These are phyloP conservation scores for Aspergillus brasiliensis DNA, from an alignment of 2,329 filamentous ascomycete species.

Conservation along the genomic window DNA sequence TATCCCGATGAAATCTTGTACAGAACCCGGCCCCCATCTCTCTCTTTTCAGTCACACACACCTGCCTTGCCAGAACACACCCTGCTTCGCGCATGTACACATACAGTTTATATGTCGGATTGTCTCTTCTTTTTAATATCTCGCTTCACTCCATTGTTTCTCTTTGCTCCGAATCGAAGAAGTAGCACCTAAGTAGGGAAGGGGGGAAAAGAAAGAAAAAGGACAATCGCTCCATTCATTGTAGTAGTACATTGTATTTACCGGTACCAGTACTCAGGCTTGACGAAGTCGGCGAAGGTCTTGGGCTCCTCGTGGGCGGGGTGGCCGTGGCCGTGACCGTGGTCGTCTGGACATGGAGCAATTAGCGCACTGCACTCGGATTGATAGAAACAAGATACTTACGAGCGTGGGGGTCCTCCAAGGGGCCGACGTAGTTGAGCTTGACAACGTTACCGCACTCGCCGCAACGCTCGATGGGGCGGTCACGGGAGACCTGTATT, in stretches of 20 bases:
- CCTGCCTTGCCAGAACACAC: too few relatives aligned
- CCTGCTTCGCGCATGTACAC: not conserved
- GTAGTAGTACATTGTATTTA: slow-evolving; percentile 34
- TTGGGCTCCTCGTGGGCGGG: slow-evolving; percentile 77
- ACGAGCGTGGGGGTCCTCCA: slow-evolving; percentile 69
- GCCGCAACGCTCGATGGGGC: slow-evolving; percentile 90
- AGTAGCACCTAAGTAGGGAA: not conserved
- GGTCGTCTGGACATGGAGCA: slow-evolving; percentile 36
- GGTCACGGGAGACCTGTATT: slow-evolving; percentile 75
- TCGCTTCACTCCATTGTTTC: not conserved
- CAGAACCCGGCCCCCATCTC: not conserved
- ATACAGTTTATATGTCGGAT: not conserved
- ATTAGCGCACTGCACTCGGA: slow-evolving; percentile 12
- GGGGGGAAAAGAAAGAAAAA: not conserved
- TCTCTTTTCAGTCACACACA: not conserved
- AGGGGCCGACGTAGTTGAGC: slow-evolving; percentile 92
- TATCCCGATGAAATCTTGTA: not conserved
- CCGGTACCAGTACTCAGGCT: slow-evolving; percentile 86
- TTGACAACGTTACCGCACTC: slow-evolving; percentile 97
- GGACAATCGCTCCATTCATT: slow-evolving; percentile 18
- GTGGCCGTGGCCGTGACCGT: slow-evolving; percentile 38
- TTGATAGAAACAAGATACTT: slow-evolving; percentile 26
- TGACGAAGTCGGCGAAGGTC: slow-evolving; percentile 95
- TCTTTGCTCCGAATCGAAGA: slow-evolving; percentile 1
- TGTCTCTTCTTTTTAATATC: not conserved